Base-by-base conservation (phyloP, 169 alveolate species). In the Babesia sp. region DNA sequence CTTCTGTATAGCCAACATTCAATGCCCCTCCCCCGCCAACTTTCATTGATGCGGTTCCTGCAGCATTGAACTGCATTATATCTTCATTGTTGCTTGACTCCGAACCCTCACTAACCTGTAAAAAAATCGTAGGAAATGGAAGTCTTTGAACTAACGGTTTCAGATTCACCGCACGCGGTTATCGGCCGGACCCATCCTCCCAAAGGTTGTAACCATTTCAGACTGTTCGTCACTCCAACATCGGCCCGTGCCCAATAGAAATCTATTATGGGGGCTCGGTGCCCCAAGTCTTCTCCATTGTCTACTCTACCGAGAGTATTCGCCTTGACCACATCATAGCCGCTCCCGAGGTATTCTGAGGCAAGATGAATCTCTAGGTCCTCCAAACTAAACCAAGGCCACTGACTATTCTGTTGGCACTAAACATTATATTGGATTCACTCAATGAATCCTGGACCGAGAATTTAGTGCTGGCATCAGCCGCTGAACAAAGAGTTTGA, bases 171-270 rank as follows among this genome's bases (percentile, higher is more conserved):
- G 34, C 89, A 81, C 8, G 89, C 66, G 18, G 56, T 74, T 72
- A 59, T 72, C 11, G 89, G 89, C n/a, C 89, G 22, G 16, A 72
- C 85, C 89, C 89, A 81, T 8, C 89, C 89, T n/a, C 89, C 89
- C 31, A 81, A 37, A 16, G 89, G 89, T 63, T 72, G 84, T 28
- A 79, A 57, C 71, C 75, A 79, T 29, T 68, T 74, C 71, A 79
- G 64, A 44, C 87, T 79, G 34, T 79, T 79, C 26, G 89, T 71
- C 46, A 72, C 89, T 28, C 89, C 85, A 31, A 61, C 84, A 39
- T 72, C 89, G 4, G 89, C 45, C 29, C 44, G 71, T 20, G 85
- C 72, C 89, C 89, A 81, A 20, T 60, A 33, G 18, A 81, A 71
- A 20, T 81, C 89, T 18, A 81, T 37, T 11, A 81, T 68, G 12